Conservation (phyloP, 116 monocot species). For the Thalassia testudinum region DNA sequence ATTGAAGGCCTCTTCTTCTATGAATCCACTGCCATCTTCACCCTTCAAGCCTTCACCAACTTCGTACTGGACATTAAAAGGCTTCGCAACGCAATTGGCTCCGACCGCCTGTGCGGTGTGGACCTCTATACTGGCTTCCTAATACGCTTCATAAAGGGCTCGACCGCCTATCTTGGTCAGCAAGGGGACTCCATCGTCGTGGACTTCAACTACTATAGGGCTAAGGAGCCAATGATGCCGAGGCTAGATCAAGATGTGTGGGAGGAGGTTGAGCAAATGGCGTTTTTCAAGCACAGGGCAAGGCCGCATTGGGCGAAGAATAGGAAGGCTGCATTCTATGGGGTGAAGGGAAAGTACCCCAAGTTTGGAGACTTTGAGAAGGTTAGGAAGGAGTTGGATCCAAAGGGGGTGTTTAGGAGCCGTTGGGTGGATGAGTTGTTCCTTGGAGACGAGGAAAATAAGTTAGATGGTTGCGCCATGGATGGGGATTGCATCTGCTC, state of each 20-base stretch:
- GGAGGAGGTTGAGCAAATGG: constrained; percentile 92
- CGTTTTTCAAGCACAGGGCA: constrained; percentile 60
- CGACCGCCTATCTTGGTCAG: constrained; percentile 52
- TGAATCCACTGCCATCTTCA: constrained; percentile 61
- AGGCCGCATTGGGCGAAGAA: constrained; percentile 70
- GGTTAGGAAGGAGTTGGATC: constrained; percentile 32
- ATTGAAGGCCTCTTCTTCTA: constrained; percentile 63
- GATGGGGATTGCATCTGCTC: constrained; percentile 74
- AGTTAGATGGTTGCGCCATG: constrained; percentile 49
- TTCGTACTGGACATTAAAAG: constrained; percentile 58
- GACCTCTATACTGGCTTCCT: constrained; percentile 60
- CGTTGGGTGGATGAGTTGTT: constrained; percentile 51
- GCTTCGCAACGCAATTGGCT: constrained; percentile 28
- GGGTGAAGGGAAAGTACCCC: constrained; percentile 37
- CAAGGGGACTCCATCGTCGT: constrained; percentile 50
- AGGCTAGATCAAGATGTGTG: constrained; percentile 56
- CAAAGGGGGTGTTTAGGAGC: constrained; percentile 39
- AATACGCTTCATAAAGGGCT: constrained; percentile 56
- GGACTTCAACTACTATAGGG: constrained; percentile 80
- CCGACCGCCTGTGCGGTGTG: constrained; percentile 47
- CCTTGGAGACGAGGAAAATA: constrained; percentile 4
- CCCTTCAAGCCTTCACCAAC: constrained; percentile 30
- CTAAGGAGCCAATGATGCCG: constrained; percentile 31
- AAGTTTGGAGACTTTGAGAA: constrained; percentile 21
- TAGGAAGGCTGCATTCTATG: constrained; percentile 40